Evolutionary conservation across 805 yeast species (phyloP).

Genomic region (Candida saitoana): DNA sequence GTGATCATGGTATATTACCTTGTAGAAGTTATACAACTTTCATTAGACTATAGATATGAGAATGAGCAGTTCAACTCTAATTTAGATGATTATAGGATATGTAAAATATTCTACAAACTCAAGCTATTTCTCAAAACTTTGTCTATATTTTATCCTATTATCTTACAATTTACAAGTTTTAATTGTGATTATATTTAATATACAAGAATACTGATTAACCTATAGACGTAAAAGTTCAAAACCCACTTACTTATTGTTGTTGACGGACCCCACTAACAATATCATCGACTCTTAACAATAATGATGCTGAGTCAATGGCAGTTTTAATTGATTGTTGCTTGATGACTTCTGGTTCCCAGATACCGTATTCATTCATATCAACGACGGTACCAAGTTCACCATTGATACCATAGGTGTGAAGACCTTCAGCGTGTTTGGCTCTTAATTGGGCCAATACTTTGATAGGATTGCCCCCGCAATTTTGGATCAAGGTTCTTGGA

Average conservation of each 20-base stretch:
- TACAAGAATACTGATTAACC: neutral
- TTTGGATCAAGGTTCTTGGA: slow-evolving; percentile 95
- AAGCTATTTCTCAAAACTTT: too few relatives aligned
- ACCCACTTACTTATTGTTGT: slow-evolving; percentile 10
- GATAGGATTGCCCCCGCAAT: slow-evolving; percentile 96
- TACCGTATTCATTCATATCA: slow-evolving; percentile 93
- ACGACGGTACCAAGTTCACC: slow-evolving; percentile 93
- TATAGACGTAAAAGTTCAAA: neutral
- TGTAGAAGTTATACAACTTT: too few relatives aligned
- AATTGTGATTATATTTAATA: too few relatives aligned
- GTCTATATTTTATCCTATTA: too few relatives aligned
- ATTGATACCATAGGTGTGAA: slow-evolving; percentile 82
- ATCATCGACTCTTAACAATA: slow-evolving; percentile 93
- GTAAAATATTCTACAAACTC: too few relatives aligned
- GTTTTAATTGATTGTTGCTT: slow-evolving; percentile 96
- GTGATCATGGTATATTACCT: too few relatives aligned
- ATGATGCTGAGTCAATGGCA: slow-evolving; percentile 95
- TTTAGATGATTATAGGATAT: too few relatives aligned
- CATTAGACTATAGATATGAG: too few relatives aligned
- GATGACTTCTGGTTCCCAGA: slow-evolving; percentile 99
- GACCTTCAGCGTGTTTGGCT: slow-evolving; percentile 94
- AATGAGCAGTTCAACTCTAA: too few relatives aligned
- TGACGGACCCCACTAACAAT: slow-evolving; percentile 93
- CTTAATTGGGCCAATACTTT: slow-evolving; percentile 84
- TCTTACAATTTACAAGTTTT: too few relatives aligned